phyloP scores from a whole-genome alignment of 2,329 filamentous ascomycete genomes.

The Microcera coccophila region DNA sequence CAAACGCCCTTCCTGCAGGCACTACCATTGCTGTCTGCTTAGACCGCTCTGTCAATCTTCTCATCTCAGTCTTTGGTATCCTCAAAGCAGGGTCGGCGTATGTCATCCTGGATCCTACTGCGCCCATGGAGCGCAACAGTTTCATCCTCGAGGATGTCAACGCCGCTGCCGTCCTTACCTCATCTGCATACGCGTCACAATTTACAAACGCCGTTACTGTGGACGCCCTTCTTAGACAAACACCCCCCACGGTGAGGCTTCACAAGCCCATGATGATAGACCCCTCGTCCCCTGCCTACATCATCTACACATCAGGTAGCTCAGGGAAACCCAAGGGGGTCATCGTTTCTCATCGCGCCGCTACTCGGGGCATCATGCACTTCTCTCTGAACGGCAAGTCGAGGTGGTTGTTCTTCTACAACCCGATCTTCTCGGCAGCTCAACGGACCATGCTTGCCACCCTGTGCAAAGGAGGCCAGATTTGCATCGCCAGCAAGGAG shows the following conservation, averaged over 20 bases:
- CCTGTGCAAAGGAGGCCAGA: slow-evolving; percentile 9
- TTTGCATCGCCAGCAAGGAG: slow-evolving; percentile 15
- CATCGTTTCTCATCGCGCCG: slow-evolving; percentile 13
- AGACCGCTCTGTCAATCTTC: slow-evolving; percentile 9
- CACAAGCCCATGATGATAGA: background rate
- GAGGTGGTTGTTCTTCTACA: slow-evolving; percentile 21
- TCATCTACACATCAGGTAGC: slow-evolving; percentile 23
- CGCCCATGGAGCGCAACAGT: slow-evolving; percentile 9
- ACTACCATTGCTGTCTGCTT: slow-evolving; percentile 6
- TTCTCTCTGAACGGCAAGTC: slow-evolving; percentile 4
- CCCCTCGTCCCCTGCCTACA: slow-evolving; percentile 9
- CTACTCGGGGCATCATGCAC: slow-evolving; percentile 8
- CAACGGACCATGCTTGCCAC: slow-evolving; percentile 18
- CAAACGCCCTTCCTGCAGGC: no score
- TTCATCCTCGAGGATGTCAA: slow-evolving; percentile 15
- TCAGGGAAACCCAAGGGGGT: slow-evolving; percentile 23
- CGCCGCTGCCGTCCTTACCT: slow-evolving; percentile 5
- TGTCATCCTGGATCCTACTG: slow-evolving; percentile 16
- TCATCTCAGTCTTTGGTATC: slow-evolving; percentile 17
- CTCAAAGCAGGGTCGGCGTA: slow-evolving; percentile 23
- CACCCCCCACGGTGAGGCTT: background rate
- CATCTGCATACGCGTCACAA: background rate
- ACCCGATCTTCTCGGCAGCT: slow-evolving; percentile 20
- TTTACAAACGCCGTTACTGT: slow-evolving; percentile 6
- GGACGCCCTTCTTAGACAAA: background rate